Percentiles rank a stretch among this genome's conserved stretches.
Evolutionary conservation across 441 rosid species (phyloP).

Genomic region (Arabidopsis hybrid): DNA sequence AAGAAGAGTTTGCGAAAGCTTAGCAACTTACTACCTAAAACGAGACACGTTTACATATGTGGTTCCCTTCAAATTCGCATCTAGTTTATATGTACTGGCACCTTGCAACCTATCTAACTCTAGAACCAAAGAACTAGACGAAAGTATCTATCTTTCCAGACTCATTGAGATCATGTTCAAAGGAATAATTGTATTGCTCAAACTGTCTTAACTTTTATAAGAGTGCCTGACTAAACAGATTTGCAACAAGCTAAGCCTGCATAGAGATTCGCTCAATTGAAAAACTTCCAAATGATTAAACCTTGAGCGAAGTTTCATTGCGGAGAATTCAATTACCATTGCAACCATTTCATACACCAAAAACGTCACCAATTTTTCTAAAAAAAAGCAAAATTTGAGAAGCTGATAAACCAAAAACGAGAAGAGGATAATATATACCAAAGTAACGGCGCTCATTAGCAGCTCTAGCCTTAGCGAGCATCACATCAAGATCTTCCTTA

Average conservation of each 20-base stretch:
- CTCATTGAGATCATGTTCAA: neutral
- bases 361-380: neutral
- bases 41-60: constrained; percentile 1
- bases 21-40: constrained; percentile 9
- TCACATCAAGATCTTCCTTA: constrained; percentile 80
- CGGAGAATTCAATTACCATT: neutral
- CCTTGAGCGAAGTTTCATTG: neutral
- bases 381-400: neutral
- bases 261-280: neutral
- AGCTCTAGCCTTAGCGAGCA: constrained; percentile 88
- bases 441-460: constrained; percentile 98
- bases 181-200: neutral
- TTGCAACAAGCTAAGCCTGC: neutral
- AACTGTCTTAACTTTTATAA: constrained; percentile 4
- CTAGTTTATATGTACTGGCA: neutral
- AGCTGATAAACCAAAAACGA: neutral
- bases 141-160: constrained; percentile 21
- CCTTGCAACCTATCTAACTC: constrained; percentile 1
- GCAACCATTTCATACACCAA: neutral
- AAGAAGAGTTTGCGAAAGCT: neutral
- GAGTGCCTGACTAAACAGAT: neutral
- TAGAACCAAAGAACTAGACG: neutral
- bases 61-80: neutral
- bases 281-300: constrained; percentile 16
- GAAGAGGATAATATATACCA: constrained; percentile 47